These are phyloP conservation scores for Leccinum subtestaceum DNA, from an alignment of 768 basidiomycete genomes.

Conservation along the genomic window DNA sequence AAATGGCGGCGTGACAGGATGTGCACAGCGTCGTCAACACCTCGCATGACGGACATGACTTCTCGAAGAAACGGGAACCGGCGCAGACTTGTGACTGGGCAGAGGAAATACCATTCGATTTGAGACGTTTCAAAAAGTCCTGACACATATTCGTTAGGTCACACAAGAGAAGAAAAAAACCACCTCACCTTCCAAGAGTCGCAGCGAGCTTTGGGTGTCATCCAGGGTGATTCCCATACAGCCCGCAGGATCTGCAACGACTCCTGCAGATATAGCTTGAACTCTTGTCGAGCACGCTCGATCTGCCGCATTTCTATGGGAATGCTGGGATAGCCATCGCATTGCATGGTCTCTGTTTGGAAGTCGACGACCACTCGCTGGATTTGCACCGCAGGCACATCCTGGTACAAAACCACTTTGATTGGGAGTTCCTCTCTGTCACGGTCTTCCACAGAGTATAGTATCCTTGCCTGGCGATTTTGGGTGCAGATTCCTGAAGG, in stretches of 20 bases:
- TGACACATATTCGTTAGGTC: background rate
- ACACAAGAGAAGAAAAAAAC: background rate
- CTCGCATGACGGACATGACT: constrained; percentile 16
- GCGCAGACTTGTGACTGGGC: background rate
- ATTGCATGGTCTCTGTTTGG: constrained; percentile 11
- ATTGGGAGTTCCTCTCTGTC: constrained; percentile 1
- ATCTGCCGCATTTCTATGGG: constrained; percentile 9
- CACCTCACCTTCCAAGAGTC: background rate
- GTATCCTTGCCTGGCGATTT: too few species aligned
- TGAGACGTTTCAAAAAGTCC: constrained; percentile 19
- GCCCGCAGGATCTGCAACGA: too few species aligned
- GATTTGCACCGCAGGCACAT: constrained; percentile 2
- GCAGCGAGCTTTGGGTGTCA: too few species aligned
- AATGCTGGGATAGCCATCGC: constrained; percentile 14
- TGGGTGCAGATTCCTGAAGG: too few species aligned
- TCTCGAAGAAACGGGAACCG: background rate
- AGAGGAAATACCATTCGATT: constrained; percentile 4
- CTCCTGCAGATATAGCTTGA: background rate
- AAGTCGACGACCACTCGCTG: constrained; percentile 18
- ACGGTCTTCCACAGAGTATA: too few species aligned
- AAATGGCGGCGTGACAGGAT: constrained; percentile 13
- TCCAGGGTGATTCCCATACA: too few species aligned
- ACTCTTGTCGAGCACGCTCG: constrained; percentile 3
- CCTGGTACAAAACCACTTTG: constrained; percentile 17
- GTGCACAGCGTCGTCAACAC: constrained; percentile 6